phyloP scores from a whole-genome alignment of 805 yeast genomes.

The Diddensiella caesifluorescens region DNA sequence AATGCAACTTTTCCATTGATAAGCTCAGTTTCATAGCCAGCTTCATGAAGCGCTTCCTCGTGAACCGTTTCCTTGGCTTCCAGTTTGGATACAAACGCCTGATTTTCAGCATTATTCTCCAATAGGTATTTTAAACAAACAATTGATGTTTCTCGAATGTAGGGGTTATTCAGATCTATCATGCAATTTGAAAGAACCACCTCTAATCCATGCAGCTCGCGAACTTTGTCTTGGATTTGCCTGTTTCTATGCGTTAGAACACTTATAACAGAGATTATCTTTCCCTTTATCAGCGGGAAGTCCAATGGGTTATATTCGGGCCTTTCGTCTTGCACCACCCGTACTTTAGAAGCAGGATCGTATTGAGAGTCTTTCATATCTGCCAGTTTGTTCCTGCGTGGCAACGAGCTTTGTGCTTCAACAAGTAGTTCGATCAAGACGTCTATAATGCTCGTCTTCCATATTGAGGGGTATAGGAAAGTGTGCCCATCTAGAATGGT shows the following conservation, averaged over 20 bases:
- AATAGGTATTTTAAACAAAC: slow-evolving; percentile 68
- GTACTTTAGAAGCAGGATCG: not conserved
- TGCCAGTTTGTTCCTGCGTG: slow-evolving; percentile 17
- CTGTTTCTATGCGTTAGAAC: slow-evolving; percentile 47
- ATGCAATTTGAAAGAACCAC: slow-evolving; percentile 73
- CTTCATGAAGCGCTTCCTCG: slow-evolving; percentile 54
- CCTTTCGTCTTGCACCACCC: slow-evolving; percentile 1
- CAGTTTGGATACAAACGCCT: slow-evolving; percentile 63
- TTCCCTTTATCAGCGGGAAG: slow-evolving; percentile 63
- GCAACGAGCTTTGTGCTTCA: slow-evolving; percentile 18
- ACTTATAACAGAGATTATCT: slow-evolving; percentile 62
- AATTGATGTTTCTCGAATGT: slow-evolving; percentile 67
- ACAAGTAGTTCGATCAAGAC: slow-evolving; percentile 4
- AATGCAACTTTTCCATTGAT: slow-evolving; percentile 64
- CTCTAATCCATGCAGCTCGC: slow-evolving; percentile 64
- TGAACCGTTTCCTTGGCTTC: slow-evolving; percentile 69
- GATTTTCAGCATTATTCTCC: slow-evolving; percentile 61
- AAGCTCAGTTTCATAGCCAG: slow-evolving; percentile 74
- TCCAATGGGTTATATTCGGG: slow-evolving; percentile 16
- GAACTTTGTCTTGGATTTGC: slow-evolving; percentile 59
- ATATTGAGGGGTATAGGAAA: not conserved
- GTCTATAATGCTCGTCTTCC: not conserved
- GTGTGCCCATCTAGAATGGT: slow-evolving; percentile 5
- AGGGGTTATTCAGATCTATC: slow-evolving; percentile 86
- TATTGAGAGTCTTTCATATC: slow-evolving; percentile 8